Conservation (phyloP, 257 asterid species). For the Fraxinus cuspidata region DNA sequence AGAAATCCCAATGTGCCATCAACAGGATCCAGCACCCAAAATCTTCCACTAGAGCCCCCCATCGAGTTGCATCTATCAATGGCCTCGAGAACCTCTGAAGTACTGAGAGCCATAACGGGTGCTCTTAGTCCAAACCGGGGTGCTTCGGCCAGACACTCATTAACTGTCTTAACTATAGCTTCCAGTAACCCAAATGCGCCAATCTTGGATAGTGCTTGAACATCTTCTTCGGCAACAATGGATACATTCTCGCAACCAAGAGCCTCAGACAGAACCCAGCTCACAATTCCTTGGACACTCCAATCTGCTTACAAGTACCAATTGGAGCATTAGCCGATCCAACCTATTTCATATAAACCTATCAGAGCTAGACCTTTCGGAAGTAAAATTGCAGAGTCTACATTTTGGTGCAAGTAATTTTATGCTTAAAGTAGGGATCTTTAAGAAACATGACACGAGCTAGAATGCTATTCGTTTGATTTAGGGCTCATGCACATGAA, state of each 20-base stretch:
- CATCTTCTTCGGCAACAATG: constrained; percentile 82
- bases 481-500: too few relatives aligned
- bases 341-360: constrained; percentile 34
- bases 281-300: constrained; percentile 84
- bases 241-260: constrained; percentile 52
- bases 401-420: background rate
- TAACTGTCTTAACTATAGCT: constrained; percentile 55
- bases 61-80: constrained; percentile 68
- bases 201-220: constrained; percentile 53
- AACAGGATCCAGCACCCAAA: constrained; percentile 89
- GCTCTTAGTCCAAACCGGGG: constrained; percentile 55
- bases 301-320: constrained; percentile 54
- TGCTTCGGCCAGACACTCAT: constrained; percentile 55
- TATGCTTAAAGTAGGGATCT: background rate
- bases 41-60: constrained; percentile 57
- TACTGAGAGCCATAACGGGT: constrained; percentile 42
- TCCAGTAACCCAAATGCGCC: constrained; percentile 46
- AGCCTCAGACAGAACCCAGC: constrained; percentile 60
- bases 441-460: background rate
- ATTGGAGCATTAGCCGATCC: constrained; percentile 40
- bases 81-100: constrained; percentile 61
- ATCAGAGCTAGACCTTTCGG: constrained; percentile 22
- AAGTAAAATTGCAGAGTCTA: background rate
- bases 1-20: constrained; percentile 85
- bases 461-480: too few relatives aligned